Evolutionary conservation across 1,139 yeast genomes (phyloP), one percentile per base, ranked within the genome.

Genomic region (Blastobotrys petasosporus): DNA sequence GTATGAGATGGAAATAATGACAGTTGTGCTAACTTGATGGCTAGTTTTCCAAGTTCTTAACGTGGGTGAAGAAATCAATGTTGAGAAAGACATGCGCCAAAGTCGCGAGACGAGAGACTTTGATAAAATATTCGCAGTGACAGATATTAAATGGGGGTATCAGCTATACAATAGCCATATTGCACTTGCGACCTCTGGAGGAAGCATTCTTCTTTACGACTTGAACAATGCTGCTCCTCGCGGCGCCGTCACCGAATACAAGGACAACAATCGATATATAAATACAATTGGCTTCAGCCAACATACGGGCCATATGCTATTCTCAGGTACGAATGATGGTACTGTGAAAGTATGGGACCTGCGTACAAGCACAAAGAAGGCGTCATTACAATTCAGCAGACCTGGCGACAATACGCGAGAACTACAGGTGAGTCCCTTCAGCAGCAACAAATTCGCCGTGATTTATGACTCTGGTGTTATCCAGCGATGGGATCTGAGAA

Each of bases 271-370:
- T 44, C 69, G 97, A 47, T 81, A 94, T 2, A 82, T 92, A 39
- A 87, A 88, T 59, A 77, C 95, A 1, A 68, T 92, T 28, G 87
- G 85, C 49, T 88, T 87, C 61, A 74, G 72, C 49, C 75, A 75
- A 33, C 73, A 74, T 3, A 75, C 76, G 39, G 76, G 83, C 1
- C 74, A 76, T 55, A 70, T 77, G 40, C 64, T 92, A 12, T 65
- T 87, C 2, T 83, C 95, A 0, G 98, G 95, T 0, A 84, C 95
- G 0, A 95, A 87, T 60, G 98, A 92, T 65, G 97, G 97, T 2
- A 72, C 82, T 15, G 80, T 90, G 47, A 82, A 86, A 54, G 65
- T 88, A 13, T 92, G 97, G 97, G 97, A 92, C 63, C 63, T 88
- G 48, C 74, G 96, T 40, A 67, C 77, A 29, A 70, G 76, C 38